Base-by-base conservation (phyloP, 805 yeast genomes). In the Metschnikowia chrysomelidarum region DNA sequence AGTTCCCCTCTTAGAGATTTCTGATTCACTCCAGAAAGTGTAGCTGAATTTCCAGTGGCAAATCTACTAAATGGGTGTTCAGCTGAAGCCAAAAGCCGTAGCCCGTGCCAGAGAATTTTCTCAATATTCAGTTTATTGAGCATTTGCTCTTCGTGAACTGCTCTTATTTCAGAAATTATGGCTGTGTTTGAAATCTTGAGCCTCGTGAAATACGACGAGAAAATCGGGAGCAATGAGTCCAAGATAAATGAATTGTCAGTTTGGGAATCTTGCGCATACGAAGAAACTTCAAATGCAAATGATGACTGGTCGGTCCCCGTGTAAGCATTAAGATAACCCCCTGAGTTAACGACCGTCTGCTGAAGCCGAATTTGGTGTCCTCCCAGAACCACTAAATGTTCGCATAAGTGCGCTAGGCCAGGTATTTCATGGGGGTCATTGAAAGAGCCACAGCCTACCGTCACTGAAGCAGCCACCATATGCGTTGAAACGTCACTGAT, bases 361-460 rank as follows among this genome's bases (percentile, higher is more conserved):
- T 44, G 44, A 54, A 64, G 17, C 56, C 35, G 53, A 29, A 38
- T 52, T 56, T 39, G 58, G 56, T 41, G 56, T 40, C 37, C 54
- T 33, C 50, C 44, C 33, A 70, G 66, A 21, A 76, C 60, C 2
- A 80, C 36, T 70, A 83, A 67, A 56, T 87, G 96, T 52, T 87
- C 96, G 49, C 94, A 82, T 39, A 87, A 72, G 62, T 91, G 98
- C 0, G 98, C 98, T 23, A 91, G 53, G 0, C 98, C 98, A 0
- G 78, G 78, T 1, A 82, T 47, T 4, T 69, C 71, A 5, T 62
- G 65, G 0, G 95, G 91, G 46, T 91, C 97, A 30, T 79, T 69
- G 50, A 79, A 80, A 2, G 95, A 80, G 7, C 98, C 98, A 0
- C 86, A 67, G 3, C 81, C 80, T 2, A 88, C 87, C 24, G 86